These are phyloP conservation scores for Diaporthe humulicola DNA, from an alignment of 2,329 filamentous ascomycete genomes.

Conservation along the genomic window DNA sequence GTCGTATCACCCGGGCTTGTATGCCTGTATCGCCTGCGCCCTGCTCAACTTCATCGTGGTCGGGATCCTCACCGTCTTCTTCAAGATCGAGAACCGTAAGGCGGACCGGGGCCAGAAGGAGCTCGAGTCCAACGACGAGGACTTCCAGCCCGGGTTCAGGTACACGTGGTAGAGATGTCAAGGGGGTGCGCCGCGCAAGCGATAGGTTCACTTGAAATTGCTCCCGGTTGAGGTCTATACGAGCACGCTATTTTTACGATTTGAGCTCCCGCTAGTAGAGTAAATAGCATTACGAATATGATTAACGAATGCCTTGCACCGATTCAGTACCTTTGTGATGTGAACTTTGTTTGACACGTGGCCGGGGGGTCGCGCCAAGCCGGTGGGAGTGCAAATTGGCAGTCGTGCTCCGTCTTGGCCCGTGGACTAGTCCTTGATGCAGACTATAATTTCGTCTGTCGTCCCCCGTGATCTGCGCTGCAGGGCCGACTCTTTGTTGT, in stretches of 20 bases:
- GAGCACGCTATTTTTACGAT: neutral
- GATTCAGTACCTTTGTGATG: neutral
- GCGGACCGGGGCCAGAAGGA: slow-evolving; percentile 67
- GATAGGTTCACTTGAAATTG: neutral
- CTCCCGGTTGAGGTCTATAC: neutral
- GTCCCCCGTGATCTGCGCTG: too few species aligned
- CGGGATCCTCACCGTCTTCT: slow-evolving; percentile 54
- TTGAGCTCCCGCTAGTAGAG: neutral
- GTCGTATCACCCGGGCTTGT: slow-evolving; percentile 67
- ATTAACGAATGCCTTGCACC: neutral
- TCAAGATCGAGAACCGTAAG: slow-evolving; percentile 59
- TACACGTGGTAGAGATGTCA: slow-evolving; percentile 49
- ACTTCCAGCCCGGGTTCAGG: slow-evolving; percentile 56
- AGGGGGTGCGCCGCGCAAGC: neutral
- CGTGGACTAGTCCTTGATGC: neutral
- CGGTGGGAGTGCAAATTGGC: neutral
- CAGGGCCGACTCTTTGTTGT: neutral
- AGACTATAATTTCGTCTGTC: neutral
- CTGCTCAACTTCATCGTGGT: slow-evolving; percentile 62
- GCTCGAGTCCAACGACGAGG: slow-evolving; percentile 62
- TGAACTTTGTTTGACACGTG: neutral
- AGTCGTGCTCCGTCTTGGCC: slow-evolving; percentile 4
- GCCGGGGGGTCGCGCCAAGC: neutral
- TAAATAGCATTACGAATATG: neutral
- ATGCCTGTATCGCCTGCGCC: slow-evolving; percentile 65